phyloP scores from a whole-genome alignment of 345 rosid genomes.

The Atalantia buxifolia region DNA sequence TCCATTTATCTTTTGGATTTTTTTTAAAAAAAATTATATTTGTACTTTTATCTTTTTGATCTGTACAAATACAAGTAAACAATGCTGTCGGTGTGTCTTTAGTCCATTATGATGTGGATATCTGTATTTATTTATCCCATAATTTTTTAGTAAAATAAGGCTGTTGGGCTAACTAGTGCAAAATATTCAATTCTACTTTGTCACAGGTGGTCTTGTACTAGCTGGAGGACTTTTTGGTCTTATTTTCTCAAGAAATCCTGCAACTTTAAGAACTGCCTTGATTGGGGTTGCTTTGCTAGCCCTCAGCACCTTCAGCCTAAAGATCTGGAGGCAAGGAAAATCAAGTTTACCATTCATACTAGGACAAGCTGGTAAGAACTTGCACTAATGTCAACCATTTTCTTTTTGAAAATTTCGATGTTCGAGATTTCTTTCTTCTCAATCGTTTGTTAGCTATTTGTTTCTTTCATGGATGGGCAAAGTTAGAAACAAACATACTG shows the following conservation, averaged over 20 bases:
- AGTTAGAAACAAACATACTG: background rate
- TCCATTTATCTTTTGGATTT: background rate
- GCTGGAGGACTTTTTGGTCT: conserved; percentile 74
- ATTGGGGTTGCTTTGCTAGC: conserved; percentile 85
- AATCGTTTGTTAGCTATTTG: background rate
- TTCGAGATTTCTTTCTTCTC: background rate
- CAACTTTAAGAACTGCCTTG: conserved; percentile 46
- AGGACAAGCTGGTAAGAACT: conserved; percentile 77
- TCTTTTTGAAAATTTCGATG: background rate
- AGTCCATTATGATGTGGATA: background rate
- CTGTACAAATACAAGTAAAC: background rate
- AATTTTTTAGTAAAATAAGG: background rate
- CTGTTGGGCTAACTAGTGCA: background rate
- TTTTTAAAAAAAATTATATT: background rate
- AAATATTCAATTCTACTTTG: conserved; percentile 5
- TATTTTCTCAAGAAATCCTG: conserved; percentile 59
- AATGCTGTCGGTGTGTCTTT: background rate
- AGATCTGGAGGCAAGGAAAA: conserved; percentile 87
- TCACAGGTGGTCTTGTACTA: conserved; percentile 65
- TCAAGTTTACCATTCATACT: conserved; percentile 84
- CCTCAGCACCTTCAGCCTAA: conserved; percentile 76
- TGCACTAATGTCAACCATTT: background rate
- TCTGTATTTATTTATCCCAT: background rate
- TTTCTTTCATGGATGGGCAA: background rate
- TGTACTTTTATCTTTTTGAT: background rate